Evolutionary conservation across 306 rosid genomes (phyloP).

Genomic region (Notholithocarpus densiflorus): DNA sequence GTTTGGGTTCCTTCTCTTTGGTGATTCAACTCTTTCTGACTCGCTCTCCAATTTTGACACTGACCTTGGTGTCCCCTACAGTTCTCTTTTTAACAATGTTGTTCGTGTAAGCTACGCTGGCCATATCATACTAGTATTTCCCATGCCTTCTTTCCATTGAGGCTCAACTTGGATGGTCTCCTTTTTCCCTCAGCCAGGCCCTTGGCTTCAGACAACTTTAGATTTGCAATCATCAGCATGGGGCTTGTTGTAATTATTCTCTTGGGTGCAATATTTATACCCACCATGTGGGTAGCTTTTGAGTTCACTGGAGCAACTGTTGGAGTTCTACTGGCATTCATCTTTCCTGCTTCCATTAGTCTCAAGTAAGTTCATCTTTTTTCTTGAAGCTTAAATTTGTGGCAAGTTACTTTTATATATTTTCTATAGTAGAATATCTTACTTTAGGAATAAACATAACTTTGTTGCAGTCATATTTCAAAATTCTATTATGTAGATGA

Average conservation of each 20-base stretch:
- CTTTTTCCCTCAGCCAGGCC: slow-evolving; percentile 35
- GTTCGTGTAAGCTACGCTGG: slow-evolving; percentile 32
- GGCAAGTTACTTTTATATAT: background rate
- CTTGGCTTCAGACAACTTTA: slow-evolving; percentile 26
- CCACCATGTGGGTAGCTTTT: slow-evolving; percentile 52
- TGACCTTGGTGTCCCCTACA: slow-evolving; percentile 31
- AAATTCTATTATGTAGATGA: too few species aligned
- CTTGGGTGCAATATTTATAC: slow-evolving; percentile 47
- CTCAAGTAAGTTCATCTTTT: slow-evolving; percentile 21
- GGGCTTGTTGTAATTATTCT: slow-evolving; percentile 27
- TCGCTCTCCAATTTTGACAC: slow-evolving; percentile 45
- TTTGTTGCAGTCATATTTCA: too few species aligned
- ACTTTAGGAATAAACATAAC: too few species aligned
- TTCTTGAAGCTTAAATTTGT: background rate
- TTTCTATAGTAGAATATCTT: background rate
- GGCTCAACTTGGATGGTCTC: slow-evolving; percentile 43
- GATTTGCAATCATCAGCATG: slow-evolving; percentile 24
- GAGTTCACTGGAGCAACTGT: slow-evolving; percentile 48
- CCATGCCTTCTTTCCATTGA: slow-evolving; percentile 35
- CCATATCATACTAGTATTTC: slow-evolving; percentile 37
- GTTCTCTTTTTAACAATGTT: slow-evolving; percentile 26
- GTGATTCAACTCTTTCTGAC: slow-evolving; percentile 34
- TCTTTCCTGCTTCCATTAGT: slow-evolving; percentile 45
- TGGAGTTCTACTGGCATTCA: slow-evolving; percentile 44
- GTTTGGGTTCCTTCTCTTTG: slow-evolving; percentile 43